Evolutionary conservation across 495 filamentous ascomycete species (phyloP).

Genomic region (Daldinia bambusicola): DNA sequence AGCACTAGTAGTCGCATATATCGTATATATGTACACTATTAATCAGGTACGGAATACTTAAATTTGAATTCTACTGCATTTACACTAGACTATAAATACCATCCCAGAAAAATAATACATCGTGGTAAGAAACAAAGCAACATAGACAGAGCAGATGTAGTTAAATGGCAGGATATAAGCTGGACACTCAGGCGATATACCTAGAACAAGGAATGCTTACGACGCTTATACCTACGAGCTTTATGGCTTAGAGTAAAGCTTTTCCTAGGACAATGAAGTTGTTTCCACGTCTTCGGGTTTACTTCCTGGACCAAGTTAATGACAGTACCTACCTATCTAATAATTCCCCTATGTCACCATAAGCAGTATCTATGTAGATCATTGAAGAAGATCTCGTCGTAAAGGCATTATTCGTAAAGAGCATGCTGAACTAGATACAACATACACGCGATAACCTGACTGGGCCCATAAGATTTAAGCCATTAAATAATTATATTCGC

Average conservation of each 20-base stretch:
- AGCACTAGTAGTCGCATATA: not conserved
- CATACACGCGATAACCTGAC: conserved; percentile 17
- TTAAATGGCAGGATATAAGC: not conserved
- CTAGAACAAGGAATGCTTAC: not conserved
- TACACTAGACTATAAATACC: too few species aligned
- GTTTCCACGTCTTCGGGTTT: not conserved
- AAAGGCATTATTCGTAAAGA: conserved; percentile 1
- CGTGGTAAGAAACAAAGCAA: too few species aligned
- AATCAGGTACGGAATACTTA: too few species aligned
- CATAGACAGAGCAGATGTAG: not conserved
- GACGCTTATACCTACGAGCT: not conserved
- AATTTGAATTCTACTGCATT: too few species aligned
- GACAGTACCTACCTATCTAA: too few species aligned
- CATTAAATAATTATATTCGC: conserved; percentile 9
- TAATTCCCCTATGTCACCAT: too few species aligned
- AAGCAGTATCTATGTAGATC: too few species aligned
- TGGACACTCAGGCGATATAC: not conserved
- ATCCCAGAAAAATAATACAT: too few species aligned
- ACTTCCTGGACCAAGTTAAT: not conserved
- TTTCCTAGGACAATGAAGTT: not conserved
- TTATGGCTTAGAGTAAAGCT: not conserved
- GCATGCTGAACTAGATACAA: conserved; percentile 19
- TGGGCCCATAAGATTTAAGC: conserved; percentile 9
- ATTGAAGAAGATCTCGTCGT: conserved; percentile 13
- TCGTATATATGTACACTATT: not conserved